A percentile compares a stretch with the other conserved stretches of the same genome.
Conservation (phyloP, 331 rosid species). For the Malus hybrid region DNA sequence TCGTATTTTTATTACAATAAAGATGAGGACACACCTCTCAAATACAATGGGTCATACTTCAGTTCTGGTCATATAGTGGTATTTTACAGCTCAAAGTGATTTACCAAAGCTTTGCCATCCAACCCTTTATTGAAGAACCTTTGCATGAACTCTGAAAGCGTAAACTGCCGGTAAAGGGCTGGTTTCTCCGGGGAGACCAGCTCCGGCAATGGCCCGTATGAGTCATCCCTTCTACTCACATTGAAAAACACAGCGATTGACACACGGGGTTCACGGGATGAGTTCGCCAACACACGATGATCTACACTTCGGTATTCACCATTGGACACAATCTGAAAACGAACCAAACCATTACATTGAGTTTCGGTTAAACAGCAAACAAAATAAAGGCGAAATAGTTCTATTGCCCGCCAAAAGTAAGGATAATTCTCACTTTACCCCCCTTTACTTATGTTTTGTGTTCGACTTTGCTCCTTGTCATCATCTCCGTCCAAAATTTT, state of each 20-base stretch:
- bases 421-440: too few relatives aligned
- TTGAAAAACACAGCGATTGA: conserved; percentile 52
- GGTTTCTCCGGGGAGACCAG: conserved; percentile 47
- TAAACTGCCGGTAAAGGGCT: conserved; percentile 38
- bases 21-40: too few relatives aligned
- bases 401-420: too few relatives aligned
- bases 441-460: too few relatives aligned
- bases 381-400: too few relatives aligned
- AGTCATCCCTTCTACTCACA: conserved; percentile 36
- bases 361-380: too few relatives aligned
- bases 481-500: too few relatives aligned
- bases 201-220: conserved; percentile 74
- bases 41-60: too few relatives aligned
- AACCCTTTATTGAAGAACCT: conserved; percentile 56
- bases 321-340: conserved; percentile 45
- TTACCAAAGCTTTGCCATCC: conserved; percentile 59
- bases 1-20: too few relatives aligned
- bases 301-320: conserved; percentile 71
- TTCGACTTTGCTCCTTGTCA: too few relatives aligned
- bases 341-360: neutral
- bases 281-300: conserved; percentile 72
- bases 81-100: conserved; percentile 32
- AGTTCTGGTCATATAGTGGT: too few relatives aligned
- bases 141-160: conserved; percentile 33
- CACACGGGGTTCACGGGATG: conserved; percentile 35